These are phyloP conservation scores for Fusarium subtropicale DNA, from an alignment of 2,329 filamentous ascomycete genomes.

Conservation along the genomic window DNA sequence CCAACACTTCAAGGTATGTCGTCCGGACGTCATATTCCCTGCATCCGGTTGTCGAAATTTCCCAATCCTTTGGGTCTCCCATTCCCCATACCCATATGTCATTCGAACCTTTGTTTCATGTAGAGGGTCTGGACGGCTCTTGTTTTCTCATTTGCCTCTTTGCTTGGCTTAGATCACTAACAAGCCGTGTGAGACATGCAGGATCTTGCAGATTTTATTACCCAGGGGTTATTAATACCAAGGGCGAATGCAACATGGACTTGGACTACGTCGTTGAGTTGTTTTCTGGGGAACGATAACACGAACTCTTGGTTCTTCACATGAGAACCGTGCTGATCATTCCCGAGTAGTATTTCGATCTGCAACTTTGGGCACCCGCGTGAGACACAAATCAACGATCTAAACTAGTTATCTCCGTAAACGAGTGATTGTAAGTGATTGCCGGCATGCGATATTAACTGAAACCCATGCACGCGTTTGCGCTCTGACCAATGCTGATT, in stretches of 20 bases:
- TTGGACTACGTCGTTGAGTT: not conserved
- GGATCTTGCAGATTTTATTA: constrained; percentile 3
- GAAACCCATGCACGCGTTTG: constrained; percentile 5
- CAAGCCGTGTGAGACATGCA: constrained; percentile 15
- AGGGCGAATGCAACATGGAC: constrained; percentile 9
- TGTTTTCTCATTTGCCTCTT: constrained; percentile 4
- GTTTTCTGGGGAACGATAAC: not conserved
- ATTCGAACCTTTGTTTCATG: constrained; percentile 17
- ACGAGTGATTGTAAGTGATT: not conserved
- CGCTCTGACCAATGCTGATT: not conserved
- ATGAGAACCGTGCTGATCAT: not conserved
- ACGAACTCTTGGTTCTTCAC: not conserved
- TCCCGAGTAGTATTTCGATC: not conserved
- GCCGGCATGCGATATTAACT: constrained; percentile 1
- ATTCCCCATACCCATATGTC: constrained; percentile 1
- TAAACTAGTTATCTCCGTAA: not conserved
- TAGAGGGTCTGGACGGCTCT: constrained; percentile 2
- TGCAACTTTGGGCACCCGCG: not conserved
- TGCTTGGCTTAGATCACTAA: constrained; percentile 20
- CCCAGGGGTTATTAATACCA: not conserved
- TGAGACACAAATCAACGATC: not conserved
- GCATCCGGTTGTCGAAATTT: not conserved
- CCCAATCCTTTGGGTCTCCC: constrained; percentile 2
- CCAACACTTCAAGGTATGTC: not conserved
- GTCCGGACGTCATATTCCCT: constrained; percentile 11